A percentile compares a stretch with the other conserved stretches of the same genome.
These are phyloP conservation scores for Phaeoacremonium minimum DNA, from an alignment of 2,329 filamentous ascomycete species.

Conservation along the genomic window DNA sequence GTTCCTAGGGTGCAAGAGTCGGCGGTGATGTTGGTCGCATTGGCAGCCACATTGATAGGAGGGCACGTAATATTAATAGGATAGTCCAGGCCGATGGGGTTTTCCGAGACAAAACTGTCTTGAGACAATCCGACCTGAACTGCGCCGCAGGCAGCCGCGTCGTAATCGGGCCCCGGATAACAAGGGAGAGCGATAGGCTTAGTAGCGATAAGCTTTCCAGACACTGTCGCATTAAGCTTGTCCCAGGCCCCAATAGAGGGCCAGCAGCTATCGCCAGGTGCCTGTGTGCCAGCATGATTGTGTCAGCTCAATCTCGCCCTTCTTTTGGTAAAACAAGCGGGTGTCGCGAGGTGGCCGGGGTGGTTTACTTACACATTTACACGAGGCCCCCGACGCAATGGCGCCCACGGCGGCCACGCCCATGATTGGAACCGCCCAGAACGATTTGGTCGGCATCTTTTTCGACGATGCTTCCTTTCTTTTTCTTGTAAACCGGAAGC, in stretches of 20 bases:
- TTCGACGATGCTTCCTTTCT: too few relatives aligned
- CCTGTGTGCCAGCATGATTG: too few relatives aligned
- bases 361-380: too few relatives aligned
- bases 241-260: constrained; percentile 1
- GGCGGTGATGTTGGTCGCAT: neutral
- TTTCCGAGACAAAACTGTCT: neutral
- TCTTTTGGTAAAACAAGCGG: too few relatives aligned
- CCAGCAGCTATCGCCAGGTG: constrained; percentile 4
- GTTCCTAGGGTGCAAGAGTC: constrained; percentile 11
- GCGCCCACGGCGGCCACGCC: too few relatives aligned
- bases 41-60: neutral
- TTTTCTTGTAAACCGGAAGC: too few relatives aligned
- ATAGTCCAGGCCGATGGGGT: neutral
- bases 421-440: too few relatives aligned
- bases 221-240: neutral
- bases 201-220: neutral
- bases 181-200: constrained; percentile 1
- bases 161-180: neutral
- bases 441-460: too few relatives aligned
- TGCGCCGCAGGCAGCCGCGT: neutral
- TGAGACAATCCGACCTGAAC: neutral
- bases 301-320: too few relatives aligned
- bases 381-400: too few relatives aligned
- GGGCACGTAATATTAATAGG: constrained; percentile 1
- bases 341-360: too few relatives aligned